Evolutionary conservation across 2,329 filamentous ascomycete genomes (phyloP).

Genomic region (Ophiostoma populinum): DNA sequence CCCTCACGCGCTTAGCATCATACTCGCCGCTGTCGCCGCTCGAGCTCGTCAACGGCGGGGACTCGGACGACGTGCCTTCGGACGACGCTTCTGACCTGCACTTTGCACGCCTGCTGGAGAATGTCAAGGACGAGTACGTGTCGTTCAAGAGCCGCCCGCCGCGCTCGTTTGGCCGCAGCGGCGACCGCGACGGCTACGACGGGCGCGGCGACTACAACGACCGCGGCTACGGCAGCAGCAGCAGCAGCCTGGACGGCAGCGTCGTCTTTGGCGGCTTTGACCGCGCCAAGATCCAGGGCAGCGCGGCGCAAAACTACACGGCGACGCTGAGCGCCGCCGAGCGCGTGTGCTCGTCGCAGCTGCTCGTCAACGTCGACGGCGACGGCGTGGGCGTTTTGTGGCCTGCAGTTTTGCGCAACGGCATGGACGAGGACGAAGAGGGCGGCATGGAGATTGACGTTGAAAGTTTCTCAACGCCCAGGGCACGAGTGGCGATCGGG

Average conservation of each 20-base stretch:
- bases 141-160: too few species aligned
- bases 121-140: too few species aligned
- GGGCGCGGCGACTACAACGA: constrained; percentile 11
- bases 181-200: too few species aligned
- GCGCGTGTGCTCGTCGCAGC: constrained; percentile 13
- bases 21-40: constrained; percentile 51
- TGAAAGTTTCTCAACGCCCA: constrained; percentile 11
- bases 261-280: constrained; percentile 18
- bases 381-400: constrained; percentile 18
- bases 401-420: constrained; percentile 19
- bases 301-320: constrained; percentile 9
- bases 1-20: constrained; percentile 62
- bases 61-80: constrained; percentile 26
- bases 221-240: not conserved
- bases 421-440: constrained; percentile 16
- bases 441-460: constrained; percentile 6
- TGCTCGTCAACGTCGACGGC: constrained; percentile 16
- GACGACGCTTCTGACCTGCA: constrained; percentile 23
- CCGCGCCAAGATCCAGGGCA: constrained; percentile 12
- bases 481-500: too few species aligned
- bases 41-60: constrained; percentile 5
- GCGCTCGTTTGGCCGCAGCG: not conserved
- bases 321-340: constrained; percentile 11
- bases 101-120: constrained; percentile 15
- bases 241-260: constrained; percentile 10